These are phyloP conservation scores for Macrophomina pseudophaseolina DNA, from an alignment of 2,329 filamentous ascomycete species.

Conservation along the genomic window DNA sequence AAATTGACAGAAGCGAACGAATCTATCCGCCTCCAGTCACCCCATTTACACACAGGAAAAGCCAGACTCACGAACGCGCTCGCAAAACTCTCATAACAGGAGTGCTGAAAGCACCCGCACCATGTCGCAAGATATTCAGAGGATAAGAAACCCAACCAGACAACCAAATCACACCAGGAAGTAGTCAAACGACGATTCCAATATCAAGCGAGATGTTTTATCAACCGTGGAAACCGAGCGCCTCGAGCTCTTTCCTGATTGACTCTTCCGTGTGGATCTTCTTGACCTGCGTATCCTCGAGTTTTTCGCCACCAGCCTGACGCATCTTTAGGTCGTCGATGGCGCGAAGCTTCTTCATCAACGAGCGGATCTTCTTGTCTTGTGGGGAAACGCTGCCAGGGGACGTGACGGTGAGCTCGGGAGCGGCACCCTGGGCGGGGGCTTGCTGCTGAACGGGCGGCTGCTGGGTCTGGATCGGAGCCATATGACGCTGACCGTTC, in stretches of 20 bases:
- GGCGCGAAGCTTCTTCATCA: constrained; percentile 96
- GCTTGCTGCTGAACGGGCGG: constrained; percentile 29
- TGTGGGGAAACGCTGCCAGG: constrained; percentile 68
- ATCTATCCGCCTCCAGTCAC: no score
- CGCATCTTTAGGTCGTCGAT: constrained; percentile 99
- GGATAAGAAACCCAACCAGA: neutral
- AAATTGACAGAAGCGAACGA: no score
- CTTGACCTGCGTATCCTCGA: constrained; percentile 98
- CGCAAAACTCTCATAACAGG: neutral
- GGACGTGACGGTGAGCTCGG: constrained; percentile 60
- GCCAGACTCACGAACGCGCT: neutral
- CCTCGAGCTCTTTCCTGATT: constrained; percentile 82
- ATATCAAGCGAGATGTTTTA: constrained; percentile 14
- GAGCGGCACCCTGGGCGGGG: constrained; percentile 34
- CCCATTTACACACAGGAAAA: neutral
- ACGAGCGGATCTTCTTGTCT: constrained; percentile 91
- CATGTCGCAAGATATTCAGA: neutral
- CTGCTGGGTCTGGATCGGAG: constrained; percentile 40
- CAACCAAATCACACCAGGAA: neutral
- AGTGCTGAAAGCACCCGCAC: neutral
- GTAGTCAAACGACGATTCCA: neutral
- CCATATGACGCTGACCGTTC: constrained; percentile 19
- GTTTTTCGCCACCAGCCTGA: constrained; percentile 89
- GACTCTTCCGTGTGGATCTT: constrained; percentile 90
- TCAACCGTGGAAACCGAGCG: constrained; percentile 53